A percentile compares a stretch with the other conserved stretches of the same genome.
phyloP scores from a whole-genome alignment of 371 early-diverging fungal genomes.

The Thermomucor indicae-seudaticae region DNA sequence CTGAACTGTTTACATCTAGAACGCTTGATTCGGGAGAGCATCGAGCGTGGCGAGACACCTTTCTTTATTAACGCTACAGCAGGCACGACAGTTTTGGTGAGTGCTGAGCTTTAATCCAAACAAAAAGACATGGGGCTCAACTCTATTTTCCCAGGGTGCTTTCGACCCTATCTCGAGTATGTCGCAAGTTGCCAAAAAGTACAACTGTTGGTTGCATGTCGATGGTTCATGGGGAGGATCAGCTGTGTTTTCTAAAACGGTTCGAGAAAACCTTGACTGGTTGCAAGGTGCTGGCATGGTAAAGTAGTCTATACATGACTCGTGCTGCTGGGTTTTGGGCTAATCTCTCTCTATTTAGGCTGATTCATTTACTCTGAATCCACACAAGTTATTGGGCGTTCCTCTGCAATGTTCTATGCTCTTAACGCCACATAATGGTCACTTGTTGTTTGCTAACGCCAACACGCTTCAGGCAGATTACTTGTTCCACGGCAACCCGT shows the following conservation, averaged over 20 bases:
- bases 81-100: slow-evolving; percentile 81
- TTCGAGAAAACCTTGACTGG: slow-evolving; percentile 36
- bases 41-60: slow-evolving; percentile 49
- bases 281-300: slow-evolving; percentile 53
- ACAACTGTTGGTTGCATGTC: slow-evolving; percentile 79
- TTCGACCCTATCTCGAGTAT: slow-evolving; percentile 75
- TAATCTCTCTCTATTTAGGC: slow-evolving; percentile 24
- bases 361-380: slow-evolving; percentile 77
- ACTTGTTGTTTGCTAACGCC: slow-evolving; percentile 46
- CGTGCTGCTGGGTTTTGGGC: no score
- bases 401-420: slow-evolving; percentile 83
- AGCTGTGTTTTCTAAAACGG: slow-evolving; percentile 53
- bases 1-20: slow-evolving; percentile 37
- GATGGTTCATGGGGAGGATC: slow-evolving; percentile 88
- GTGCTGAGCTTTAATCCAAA: neutral
- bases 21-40: slow-evolving; percentile 35
- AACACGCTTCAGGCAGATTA: slow-evolving; percentile 70
- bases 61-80: slow-evolving; percentile 86
- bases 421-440: slow-evolving; percentile 51
- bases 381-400: slow-evolving; percentile 85
- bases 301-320: slow-evolving; percentile 2
- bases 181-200: slow-evolving; percentile 53
- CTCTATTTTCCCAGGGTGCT: slow-evolving; percentile 48
- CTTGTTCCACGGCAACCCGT: slow-evolving; percentile 69
- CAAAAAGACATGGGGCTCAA: neutral